phyloP scores from a whole-genome alignment of 2,329 filamentous ascomycete genomes.

The Penicillium sp. region DNA sequence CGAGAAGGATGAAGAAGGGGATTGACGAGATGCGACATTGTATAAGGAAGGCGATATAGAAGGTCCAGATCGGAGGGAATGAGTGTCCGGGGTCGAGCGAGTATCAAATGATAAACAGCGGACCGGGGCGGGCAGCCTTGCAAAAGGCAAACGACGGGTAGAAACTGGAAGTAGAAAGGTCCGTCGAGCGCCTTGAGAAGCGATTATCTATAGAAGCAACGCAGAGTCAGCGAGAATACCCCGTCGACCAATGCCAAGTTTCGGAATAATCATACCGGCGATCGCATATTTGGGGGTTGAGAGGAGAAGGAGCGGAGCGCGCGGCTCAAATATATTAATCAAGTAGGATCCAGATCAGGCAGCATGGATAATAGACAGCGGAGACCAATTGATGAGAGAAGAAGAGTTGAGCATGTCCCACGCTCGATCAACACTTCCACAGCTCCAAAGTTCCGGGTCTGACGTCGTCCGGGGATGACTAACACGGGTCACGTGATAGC shows the following conservation, averaged over 20 bases:
- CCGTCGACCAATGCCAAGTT: conserved; percentile 10
- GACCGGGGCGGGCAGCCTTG: conserved; percentile 15
- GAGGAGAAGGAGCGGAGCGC: conserved; percentile 21
- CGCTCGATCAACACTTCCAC: conserved; percentile 4
- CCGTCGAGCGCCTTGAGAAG: conserved; percentile 17
- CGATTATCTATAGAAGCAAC: conserved; percentile 17
- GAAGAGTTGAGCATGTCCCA: conserved; percentile 8
- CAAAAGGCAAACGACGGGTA: conserved; percentile 14
- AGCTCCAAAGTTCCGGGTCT: conserved; percentile 7
- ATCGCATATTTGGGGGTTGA: conserved; percentile 25
- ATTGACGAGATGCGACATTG: conserved; percentile 12
- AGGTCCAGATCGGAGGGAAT: conserved; percentile 15
- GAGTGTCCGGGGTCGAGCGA: conserved; percentile 16
- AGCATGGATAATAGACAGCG: conserved; percentile 20
- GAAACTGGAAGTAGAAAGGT: conserved; percentile 23
- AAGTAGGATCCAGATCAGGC: conserved; percentile 16
- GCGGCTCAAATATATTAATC: conserved; percentile 19
- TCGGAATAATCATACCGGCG: conserved; percentile 25
- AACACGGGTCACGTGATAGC: conserved; percentile 15
- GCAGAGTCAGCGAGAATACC: conserved; percentile 8
- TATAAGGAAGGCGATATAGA: conserved; percentile 16
- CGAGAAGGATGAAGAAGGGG: conserved; percentile 28
- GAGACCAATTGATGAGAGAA: conserved; percentile 10
- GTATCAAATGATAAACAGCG: conserved; percentile 31
- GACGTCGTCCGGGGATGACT: conserved; percentile 14